These are phyloP conservation scores for Colletotrichum sp. DNA, from an alignment of 2,329 filamentous ascomycete species.

Conservation along the genomic window DNA sequence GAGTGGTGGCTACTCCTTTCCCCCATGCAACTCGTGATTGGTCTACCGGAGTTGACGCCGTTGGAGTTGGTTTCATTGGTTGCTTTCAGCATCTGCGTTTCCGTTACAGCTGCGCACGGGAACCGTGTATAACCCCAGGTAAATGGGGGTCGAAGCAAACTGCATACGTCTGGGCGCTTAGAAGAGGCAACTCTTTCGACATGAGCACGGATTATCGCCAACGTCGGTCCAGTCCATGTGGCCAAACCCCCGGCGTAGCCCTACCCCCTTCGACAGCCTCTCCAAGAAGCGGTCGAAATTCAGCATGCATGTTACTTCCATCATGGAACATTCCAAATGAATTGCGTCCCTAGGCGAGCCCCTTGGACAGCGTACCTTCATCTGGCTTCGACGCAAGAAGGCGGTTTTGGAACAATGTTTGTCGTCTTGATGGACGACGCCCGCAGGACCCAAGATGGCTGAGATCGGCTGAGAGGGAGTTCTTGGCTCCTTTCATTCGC, in stretches of 20 bases:
- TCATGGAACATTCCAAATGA: background rate
- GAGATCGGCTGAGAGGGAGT: background rate
- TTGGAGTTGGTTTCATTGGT: background rate
- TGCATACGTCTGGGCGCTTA: background rate
- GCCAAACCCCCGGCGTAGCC: background rate
- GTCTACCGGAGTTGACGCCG: background rate
- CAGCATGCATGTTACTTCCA: background rate
- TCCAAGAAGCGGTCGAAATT: background rate
- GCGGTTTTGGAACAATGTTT: background rate
- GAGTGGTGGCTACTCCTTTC: background rate
- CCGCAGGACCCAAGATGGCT: background rate
- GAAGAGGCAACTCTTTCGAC: background rate
- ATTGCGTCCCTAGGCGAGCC: background rate
- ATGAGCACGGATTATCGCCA: background rate
- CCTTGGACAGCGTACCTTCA: background rate
- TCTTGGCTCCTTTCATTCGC: background rate
- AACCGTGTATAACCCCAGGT: background rate
- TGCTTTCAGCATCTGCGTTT: background rate
- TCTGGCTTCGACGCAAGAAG: background rate
- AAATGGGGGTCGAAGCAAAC: background rate
- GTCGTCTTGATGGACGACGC: background rate
- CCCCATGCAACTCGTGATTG: background rate
- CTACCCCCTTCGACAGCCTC: no score
- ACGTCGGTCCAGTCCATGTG: background rate
- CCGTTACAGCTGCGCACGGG: background rate